phyloP scores from a whole-genome alignment of 495 filamentous ascomycete species.

The Neurospora sp. region DNA sequence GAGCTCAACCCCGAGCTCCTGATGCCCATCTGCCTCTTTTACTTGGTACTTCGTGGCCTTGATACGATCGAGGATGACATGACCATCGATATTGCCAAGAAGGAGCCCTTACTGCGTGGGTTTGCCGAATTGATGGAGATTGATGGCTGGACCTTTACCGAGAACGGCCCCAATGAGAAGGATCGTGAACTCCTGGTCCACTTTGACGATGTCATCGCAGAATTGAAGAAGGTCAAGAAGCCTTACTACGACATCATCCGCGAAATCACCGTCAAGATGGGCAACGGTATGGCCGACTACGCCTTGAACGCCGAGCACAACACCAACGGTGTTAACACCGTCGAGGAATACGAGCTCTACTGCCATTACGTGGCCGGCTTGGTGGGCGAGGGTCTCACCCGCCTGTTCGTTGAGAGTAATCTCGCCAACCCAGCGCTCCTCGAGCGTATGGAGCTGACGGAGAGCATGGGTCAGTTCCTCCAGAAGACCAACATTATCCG shows the following conservation, averaged over 20 bases:
- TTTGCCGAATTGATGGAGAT: slow-evolving; percentile 69
- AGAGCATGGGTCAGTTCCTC: slow-evolving; percentile 93
- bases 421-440: slow-evolving; percentile 81
- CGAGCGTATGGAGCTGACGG: slow-evolving; percentile 67
- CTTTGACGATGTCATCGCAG: slow-evolving; percentile 75
- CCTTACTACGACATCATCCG: slow-evolving; percentile 78
- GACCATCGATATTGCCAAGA: slow-evolving; percentile 68
- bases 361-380: slow-evolving; percentile 97
- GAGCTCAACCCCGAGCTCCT: slow-evolving; percentile 91
- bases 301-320: slow-evolving; percentile 71
- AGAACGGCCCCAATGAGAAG: slow-evolving; percentile 85
- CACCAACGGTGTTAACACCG: slow-evolving; percentile 65
- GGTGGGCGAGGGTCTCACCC: slow-evolving; percentile 87
- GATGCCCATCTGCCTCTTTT: slow-evolving; percentile 85
- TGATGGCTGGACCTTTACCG: slow-evolving; percentile 83
- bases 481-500: slow-evolving; percentile 99
- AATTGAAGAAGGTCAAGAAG: slow-evolving; percentile 84
- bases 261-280: slow-evolving; percentile 93
- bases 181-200: slow-evolving; percentile 85
- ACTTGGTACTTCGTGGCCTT: slow-evolving; percentile 77
- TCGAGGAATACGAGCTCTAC: slow-evolving; percentile 87
- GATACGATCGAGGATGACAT: slow-evolving; percentile 99
- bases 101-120: slow-evolving; percentile 76
- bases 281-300: slow-evolving; percentile 97
- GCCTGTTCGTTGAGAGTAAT: slow-evolving; percentile 77